Conservation (phyloP, 1,284 basidiomycete genomes). For the Polyporus tsugae region DNA sequence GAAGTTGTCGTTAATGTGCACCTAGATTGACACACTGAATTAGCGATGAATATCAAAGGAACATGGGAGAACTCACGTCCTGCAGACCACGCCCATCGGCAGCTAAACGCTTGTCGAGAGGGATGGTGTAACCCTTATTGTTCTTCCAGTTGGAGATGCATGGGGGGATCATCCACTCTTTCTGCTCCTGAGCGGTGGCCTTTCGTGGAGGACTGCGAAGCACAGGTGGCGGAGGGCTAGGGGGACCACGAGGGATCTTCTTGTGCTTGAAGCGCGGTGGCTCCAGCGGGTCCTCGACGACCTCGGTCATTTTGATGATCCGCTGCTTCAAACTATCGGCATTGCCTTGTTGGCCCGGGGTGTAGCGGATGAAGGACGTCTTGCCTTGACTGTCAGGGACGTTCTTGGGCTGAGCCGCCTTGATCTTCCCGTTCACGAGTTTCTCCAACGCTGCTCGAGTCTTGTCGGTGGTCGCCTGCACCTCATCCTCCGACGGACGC, state of each 20-base stretch:
- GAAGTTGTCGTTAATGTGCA: constrained; percentile 99
- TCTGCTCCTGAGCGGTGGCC: constrained; percentile 96
- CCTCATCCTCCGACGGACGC: constrained; percentile 90
- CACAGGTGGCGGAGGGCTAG: constrained; percentile 97
- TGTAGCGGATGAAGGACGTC: constrained; percentile 94
- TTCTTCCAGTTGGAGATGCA: constrained; percentile 99
- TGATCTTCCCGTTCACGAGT: constrained; percentile 95
- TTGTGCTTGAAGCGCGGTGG: constrained; percentile 98
- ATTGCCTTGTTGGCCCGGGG: constrained; percentile 87
- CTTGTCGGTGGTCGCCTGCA: constrained; percentile 88
- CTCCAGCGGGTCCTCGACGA: constrained; percentile 97
- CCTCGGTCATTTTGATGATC: constrained; percentile 99
- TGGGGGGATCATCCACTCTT: constrained; percentile 99
- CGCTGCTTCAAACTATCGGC: constrained; percentile 84
- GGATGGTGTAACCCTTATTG: constrained; percentile 99
- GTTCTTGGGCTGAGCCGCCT: constrained; percentile 94
- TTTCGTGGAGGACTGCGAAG: constrained; percentile 95
- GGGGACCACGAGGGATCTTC: constrained; percentile 96
- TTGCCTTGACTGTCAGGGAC: constrained; percentile 83
- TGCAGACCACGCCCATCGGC: constrained; percentile 97
- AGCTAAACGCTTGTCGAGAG: constrained; percentile 97
- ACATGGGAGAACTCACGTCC: constrained; percentile 71
- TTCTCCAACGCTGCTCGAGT: constrained; percentile 94
- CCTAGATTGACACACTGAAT: constrained; percentile 51
- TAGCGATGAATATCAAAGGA: not conserved